A percentile compares a stretch with the other conserved stretches of the same genome.
These are phyloP conservation scores for Hortaea sp. DNA, from an alignment of 2,329 filamentous ascomycete species.

Conservation along the genomic window DNA sequence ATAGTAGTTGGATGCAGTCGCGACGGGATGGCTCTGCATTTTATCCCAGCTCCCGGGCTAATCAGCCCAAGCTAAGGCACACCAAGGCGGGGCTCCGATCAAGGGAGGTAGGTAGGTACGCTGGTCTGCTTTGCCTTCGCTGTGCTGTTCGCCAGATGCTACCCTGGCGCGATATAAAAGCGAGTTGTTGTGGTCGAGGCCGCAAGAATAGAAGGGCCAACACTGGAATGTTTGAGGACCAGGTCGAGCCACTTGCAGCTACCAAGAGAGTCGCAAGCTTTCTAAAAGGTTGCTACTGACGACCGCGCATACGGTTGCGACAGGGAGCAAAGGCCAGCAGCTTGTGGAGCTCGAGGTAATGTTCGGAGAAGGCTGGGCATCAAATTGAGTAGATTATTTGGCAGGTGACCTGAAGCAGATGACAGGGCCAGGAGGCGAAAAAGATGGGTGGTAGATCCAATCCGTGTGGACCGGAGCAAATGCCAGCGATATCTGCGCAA, in stretches of 20 bases:
- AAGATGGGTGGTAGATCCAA: not conserved
- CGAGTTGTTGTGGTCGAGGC: not conserved
- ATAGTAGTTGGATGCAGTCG: constrained; percentile 14
- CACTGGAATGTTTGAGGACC: constrained; percentile 5
- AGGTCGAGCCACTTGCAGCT: constrained; percentile 1
- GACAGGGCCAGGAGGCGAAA: not conserved
- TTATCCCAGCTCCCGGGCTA: constrained; percentile 8
- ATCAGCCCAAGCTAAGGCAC: constrained; percentile 18
- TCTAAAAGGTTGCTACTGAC: not conserved
- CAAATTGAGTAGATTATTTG: constrained; percentile 2
- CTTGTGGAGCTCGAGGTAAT: constrained; percentile 1
- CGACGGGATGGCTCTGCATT: constrained; percentile 20
- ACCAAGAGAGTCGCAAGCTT: not conserved
- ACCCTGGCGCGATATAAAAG: not conserved
- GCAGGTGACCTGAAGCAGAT: not conserved
- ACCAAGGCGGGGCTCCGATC: constrained; percentile 13
- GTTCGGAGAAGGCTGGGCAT: constrained; percentile 6
- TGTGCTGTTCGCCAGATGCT: not conserved
- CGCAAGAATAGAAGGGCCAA: constrained; percentile 1
- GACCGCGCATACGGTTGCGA: constrained; percentile 2
- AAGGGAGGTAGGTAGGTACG: not conserved
- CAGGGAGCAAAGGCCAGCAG: constrained; percentile 2
- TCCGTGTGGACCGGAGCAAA: not conserved
- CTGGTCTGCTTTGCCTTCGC: not conserved
- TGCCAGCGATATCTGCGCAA: constrained; percentile 7